These are phyloP conservation scores for Apiospora koreana DNA, from an alignment of 2,329 filamentous ascomycete species.

Conservation along the genomic window DNA sequence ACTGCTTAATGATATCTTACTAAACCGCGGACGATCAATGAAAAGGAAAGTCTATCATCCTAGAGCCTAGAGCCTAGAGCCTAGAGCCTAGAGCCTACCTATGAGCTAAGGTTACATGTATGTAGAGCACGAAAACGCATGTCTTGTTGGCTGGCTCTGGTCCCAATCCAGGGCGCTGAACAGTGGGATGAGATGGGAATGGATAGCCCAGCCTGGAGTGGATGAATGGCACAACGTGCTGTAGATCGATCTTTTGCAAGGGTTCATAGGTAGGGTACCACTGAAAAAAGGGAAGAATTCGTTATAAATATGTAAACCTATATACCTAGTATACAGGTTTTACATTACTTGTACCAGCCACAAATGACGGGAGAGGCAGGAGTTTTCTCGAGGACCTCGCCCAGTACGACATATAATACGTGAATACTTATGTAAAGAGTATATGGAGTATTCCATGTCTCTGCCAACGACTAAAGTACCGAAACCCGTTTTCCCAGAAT, in stretches of 20 bases:
- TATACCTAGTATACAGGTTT: not conserved
- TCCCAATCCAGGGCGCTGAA: not conserved
- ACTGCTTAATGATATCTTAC: not conserved
- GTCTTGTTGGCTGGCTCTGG: not conserved
- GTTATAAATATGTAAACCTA: not conserved
- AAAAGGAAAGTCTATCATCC: not conserved
- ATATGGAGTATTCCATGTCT: not conserved
- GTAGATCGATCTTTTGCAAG: conserved; percentile 4
- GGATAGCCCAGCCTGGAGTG: not conserved
- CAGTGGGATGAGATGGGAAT: not conserved
- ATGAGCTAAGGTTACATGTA: no score
- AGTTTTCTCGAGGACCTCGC: not conserved
- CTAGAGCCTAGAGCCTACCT: no score
- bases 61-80: no score
- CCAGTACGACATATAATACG: not conserved
- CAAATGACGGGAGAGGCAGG: not conserved
- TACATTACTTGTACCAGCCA: not conserved
- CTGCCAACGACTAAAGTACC: not conserved
- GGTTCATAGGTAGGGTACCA: not conserved
- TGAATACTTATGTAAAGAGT: not conserved
- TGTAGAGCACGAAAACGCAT: not conserved
- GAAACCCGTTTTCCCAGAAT: not conserved
- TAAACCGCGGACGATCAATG: not conserved
- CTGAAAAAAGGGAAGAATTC: not conserved
- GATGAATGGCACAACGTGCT: not conserved